These are phyloP conservation scores for Begonia loranthoides DNA, from an alignment of 306 rosid species.

Conservation along the genomic window DNA sequence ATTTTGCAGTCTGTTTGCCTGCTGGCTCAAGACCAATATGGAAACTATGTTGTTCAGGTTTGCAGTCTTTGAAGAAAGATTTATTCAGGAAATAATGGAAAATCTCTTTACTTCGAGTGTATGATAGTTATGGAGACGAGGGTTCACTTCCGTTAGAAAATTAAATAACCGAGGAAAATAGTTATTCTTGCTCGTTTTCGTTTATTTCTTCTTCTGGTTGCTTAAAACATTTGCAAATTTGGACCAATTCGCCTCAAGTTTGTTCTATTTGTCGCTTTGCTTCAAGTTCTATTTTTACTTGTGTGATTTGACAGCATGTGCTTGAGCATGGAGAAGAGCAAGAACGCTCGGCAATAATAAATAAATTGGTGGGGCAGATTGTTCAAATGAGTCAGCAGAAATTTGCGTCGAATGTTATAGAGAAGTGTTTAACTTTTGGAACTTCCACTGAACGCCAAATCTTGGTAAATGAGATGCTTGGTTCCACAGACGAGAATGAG, in stretches of 20 bases:
- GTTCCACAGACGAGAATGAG: constrained; percentile 90
- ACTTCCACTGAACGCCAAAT: constrained; percentile 64
- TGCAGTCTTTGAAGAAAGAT: constrained; percentile 8
- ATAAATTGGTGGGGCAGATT: constrained; percentile 66
- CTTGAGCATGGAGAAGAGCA: constrained; percentile 84
- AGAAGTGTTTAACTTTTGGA: constrained; percentile 73
- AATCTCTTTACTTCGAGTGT: too few species aligned
- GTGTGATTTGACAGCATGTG: constrained; percentile 54
- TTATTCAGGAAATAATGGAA: too few species aligned
- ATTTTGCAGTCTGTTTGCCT: constrained; percentile 69
- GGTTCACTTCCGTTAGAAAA: too few species aligned
- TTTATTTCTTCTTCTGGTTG: too few species aligned
- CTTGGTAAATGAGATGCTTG: constrained; percentile 85
- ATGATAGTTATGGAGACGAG: too few species aligned
- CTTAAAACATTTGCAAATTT: background rate
- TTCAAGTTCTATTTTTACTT: background rate
- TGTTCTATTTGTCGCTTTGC: constrained; percentile 2
- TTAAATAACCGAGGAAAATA: too few species aligned
- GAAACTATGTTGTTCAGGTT: constrained; percentile 96
- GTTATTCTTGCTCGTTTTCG: too few species aligned
- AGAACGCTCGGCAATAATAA: constrained; percentile 71
- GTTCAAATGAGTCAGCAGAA: constrained; percentile 99
- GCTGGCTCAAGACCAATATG: constrained; percentile 96
- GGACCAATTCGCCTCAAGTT: background rate
- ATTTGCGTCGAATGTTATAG: constrained; percentile 90